A percentile compares a stretch with the other conserved stretches of the same genome.
phyloP scores from a whole-genome alignment of 2,329 filamentous ascomycete species.

The Penicillium palitans region DNA sequence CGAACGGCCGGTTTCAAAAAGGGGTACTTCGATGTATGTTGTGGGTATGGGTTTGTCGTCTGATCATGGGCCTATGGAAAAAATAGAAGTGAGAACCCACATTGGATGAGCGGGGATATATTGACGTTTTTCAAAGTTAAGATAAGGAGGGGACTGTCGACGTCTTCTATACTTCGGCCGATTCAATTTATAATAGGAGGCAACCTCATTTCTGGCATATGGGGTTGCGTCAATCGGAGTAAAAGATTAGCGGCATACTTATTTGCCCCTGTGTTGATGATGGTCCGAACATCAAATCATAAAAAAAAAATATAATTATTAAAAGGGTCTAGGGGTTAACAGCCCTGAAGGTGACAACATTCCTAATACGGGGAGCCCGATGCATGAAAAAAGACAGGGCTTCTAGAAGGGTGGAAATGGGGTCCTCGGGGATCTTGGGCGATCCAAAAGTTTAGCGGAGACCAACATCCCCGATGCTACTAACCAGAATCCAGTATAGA shows the following conservation, averaged over 20 bases:
- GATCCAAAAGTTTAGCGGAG: neutral
- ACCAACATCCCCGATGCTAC: neutral
- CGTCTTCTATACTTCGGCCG: slow-evolving; percentile 5
- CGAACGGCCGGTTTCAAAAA: neutral
- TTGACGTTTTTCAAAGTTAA: slow-evolving; percentile 5
- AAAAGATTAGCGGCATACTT: slow-evolving; percentile 1
- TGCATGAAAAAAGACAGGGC: neutral
- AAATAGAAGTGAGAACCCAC: neutral
- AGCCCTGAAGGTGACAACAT: neutral
- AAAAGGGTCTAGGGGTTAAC: neutral
- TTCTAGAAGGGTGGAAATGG: slow-evolving; percentile 4
- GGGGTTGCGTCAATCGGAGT: slow-evolving; percentile 1
- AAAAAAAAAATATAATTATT: neutral
- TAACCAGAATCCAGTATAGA: slow-evolving; percentile 2
- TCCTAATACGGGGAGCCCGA: slow-evolving; percentile 4
- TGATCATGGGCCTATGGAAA: neutral
- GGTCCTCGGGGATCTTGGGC: neutral
- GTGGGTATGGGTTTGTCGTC: slow-evolving; percentile 2
- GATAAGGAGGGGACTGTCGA: neutral
- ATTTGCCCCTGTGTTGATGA: slow-evolving; percentile 6
- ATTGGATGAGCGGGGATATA: neutral
- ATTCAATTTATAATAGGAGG: slow-evolving; percentile 6
- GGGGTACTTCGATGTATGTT: slow-evolving; percentile 2
- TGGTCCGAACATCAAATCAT: neutral
- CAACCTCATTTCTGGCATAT: slow-evolving; percentile 3